Percentiles rank a stretch among this genome's conserved stretches.
These are phyloP conservation scores for Monarda citriodora DNA, from an alignment of 305 asterid genomes.

Conservation along the genomic window DNA sequence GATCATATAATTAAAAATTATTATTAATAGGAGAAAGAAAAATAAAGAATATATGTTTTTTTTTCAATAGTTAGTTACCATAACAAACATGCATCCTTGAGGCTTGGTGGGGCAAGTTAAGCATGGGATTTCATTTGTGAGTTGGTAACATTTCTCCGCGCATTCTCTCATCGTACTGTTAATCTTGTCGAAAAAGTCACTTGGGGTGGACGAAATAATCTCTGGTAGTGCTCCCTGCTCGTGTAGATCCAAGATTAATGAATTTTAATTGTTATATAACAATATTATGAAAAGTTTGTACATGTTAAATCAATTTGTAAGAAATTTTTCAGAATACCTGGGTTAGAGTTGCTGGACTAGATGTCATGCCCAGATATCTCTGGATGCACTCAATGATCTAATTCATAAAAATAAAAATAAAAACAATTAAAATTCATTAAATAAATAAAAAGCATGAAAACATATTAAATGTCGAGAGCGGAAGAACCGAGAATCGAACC, in stretches of 20 bases:
- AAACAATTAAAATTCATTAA: no score
- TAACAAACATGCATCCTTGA: slow-evolving; percentile 66
- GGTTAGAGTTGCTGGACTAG: slow-evolving; percentile 41
- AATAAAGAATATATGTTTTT: background rate
- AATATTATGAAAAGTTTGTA: background rate
- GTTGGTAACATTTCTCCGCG: slow-evolving; percentile 36
- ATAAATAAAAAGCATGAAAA: no score
- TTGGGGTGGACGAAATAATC: slow-evolving; percentile 35
- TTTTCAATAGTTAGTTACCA: slow-evolving; percentile 28
- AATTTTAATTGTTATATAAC: background rate
- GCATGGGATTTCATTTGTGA: slow-evolving; percentile 42
- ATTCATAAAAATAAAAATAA: background rate
- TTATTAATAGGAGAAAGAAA: no score
- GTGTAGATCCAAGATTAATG: background rate
- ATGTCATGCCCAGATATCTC: slow-evolving; percentile 41
- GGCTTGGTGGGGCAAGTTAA: slow-evolving; percentile 54
- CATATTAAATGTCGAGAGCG: no score
- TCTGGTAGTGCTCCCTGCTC: slow-evolving; percentile 63
- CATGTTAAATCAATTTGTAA: background rate
- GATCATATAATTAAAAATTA: background rate
- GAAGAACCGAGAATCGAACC: slow-evolving; percentile 25
- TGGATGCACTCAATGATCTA: slow-evolving; percentile 53
- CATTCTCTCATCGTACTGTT: slow-evolving; percentile 42
- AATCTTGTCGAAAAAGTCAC: slow-evolving; percentile 40
- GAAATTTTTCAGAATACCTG: slow-evolving; percentile 35